Base-by-base conservation (phyloP, 2,329 filamentous ascomycete species). In the Colletotrichum acutatum region DNA sequence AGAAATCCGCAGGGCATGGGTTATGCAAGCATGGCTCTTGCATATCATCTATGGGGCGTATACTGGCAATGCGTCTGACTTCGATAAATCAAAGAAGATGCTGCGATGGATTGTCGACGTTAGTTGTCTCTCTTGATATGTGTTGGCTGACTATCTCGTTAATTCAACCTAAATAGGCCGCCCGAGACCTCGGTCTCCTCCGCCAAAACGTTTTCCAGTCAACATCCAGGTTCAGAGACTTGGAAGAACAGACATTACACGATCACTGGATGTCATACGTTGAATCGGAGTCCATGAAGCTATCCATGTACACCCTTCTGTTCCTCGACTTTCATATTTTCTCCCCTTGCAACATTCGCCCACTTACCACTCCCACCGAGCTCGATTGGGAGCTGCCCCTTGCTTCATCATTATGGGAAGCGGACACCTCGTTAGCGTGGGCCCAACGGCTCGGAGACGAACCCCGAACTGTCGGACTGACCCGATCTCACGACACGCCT, bases 201-300 rank as follows among this genome's bases (percentile, higher is more conserved):
- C 71, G 74, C 42, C 78, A 80, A 59, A 76, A 71, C 7, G 75
- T 79, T 19, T 77, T 76, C 5, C 75, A 76, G 32, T 76, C 77
- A 9, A 70, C 70, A 42, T 49, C 66, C 24, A 66, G 62, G 16
- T 83, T 95, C 56, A 90, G 91, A 76, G 89, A 92, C 0, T 90
- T 28, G 37, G 74, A 70, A 70, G 75, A 66, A 32, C 75, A 74
- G 30, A 66, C 61, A 4, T 71, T 77, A 0, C 74, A 78, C 24
- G 66, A 73, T 24, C 70, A 72, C 22, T 81, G 80, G 80, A 74
- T 67, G 32, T 54, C 73, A 8, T 81, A 77, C 46, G 74, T 80
- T 24, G 70, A 77, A 1, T 75, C 79, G 46, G 80, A 81, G 71
- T 80, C 80, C 2, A 77, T 79, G 74, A 80, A 80, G 62, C 66